Base-by-base conservation (phyloP, 108 stramenopile genomes). In the Fragilaria crotonensis region DNA sequence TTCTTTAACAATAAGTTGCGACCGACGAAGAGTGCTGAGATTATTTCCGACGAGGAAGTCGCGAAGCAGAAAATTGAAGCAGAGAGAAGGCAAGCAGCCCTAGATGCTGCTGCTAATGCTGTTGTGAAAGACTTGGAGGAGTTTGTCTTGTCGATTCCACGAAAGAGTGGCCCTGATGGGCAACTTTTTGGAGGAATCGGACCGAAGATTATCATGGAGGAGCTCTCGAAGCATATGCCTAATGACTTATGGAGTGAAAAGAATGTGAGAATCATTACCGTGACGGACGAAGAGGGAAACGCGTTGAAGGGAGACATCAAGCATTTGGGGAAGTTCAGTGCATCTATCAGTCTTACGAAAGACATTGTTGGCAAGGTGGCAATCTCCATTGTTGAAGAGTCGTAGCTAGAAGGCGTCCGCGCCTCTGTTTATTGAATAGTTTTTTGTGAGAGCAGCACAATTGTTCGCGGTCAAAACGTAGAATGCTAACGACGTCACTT, bases 151-250 rank as follows among this genome's bases (percentile, higher is more conserved):
- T 33, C 25, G 21, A 63, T 82, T 23, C 36, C 27, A 28, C 55
- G 79, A 33, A 85, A 83, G 61, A 76, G 79, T 0, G 87, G 87
- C 28, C 84, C 87, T 7, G 82, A 85, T 46, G 87, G 89, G 3
- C 77, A 81, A 51, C 59, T 90, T 46, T 90, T 90, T 70, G 89
- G 83, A 14, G 82, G 89, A 0, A 75, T 90, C 57, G 81, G 78
- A 57, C 63, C 76, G 17, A 86, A 86, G 52, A 72, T 71, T 47
- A 64, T 90, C 21, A 54, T 86, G 59, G 70, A 69, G 19, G 80
- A 76, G 36, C 48, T 89, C 19, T 65, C 75, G 53, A 52, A 74
- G 31, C 45, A 41, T 23, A 62, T 71, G 60, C 64, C 63, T 30
- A 58, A 77, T 27, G 76, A 75, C 14, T 62, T 46, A 41, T 68